A percentile compares a stretch with the other conserved stretches of the same genome.
phyloP scores from a whole-genome alignment of 2,329 filamentous ascomycete species.

The Fusarium metavorans region DNA sequence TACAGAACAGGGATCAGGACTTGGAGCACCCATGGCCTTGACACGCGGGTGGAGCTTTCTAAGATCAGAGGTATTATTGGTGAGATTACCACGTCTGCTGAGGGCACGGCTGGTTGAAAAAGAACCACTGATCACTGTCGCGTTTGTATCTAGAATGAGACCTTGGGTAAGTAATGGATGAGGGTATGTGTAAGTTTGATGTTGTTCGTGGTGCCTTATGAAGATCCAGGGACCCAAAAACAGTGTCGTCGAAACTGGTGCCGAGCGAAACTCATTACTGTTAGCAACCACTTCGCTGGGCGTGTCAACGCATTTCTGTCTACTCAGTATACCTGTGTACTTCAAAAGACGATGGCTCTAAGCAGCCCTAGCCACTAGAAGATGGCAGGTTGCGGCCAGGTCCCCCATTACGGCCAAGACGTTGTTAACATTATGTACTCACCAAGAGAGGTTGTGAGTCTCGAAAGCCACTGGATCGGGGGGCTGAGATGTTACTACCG shows the following conservation, averaged over 20 bases:
- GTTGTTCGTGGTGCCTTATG: not conserved
- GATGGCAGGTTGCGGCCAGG: not conserved
- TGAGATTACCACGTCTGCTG: not conserved
- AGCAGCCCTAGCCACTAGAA: not conserved
- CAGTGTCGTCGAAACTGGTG: not conserved
- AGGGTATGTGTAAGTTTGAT: not conserved
- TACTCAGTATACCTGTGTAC: not conserved
- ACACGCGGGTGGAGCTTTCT: not conserved
- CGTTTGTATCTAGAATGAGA: not conserved
- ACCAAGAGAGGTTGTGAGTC: not conserved
- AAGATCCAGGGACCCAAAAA: not conserved
- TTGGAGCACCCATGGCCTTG: not conserved
- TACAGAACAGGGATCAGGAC: not conserved
- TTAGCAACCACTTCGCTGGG: not conserved
- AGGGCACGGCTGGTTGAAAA: not conserved
- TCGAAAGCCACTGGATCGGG: not conserved
- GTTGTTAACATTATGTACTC: not conserved
- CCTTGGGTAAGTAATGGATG: not conserved
- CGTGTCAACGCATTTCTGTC: not conserved
- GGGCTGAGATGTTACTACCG: not conserved
- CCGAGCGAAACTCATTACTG: not conserved
- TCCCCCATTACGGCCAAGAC: not conserved
- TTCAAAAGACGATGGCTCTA: not conserved
- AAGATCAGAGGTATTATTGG: not conserved
- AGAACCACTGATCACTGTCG: not conserved